These are phyloP conservation scores for Phoma sp. DNA, from an alignment of 2,329 filamentous ascomycete species.

Conservation along the genomic window DNA sequence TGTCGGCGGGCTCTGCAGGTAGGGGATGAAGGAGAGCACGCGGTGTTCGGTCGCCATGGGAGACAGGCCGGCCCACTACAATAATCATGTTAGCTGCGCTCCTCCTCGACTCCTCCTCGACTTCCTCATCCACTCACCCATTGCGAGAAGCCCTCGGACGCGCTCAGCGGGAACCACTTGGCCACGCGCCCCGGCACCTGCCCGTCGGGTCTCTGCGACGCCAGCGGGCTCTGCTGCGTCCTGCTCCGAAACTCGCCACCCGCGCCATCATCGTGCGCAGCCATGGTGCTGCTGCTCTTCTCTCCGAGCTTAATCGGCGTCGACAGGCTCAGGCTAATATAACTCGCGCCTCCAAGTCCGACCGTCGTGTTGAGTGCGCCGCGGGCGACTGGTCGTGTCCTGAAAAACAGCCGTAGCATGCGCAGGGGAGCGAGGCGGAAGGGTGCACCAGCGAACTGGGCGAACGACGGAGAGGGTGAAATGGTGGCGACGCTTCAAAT, in stretches of 20 bases:
- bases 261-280: slow-evolving; percentile 30
- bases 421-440: too few relatives aligned
- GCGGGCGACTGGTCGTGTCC: slow-evolving; percentile 29
- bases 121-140: slow-evolving; percentile 82
- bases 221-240: slow-evolving; percentile 57
- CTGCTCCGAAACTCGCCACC: slow-evolving; percentile 29
- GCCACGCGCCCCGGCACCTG: slow-evolving; percentile 42
- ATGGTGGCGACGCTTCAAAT: slow-evolving; percentile 46
- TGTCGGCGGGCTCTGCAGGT: slow-evolving; percentile 75
- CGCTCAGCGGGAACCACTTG: slow-evolving; percentile 81
- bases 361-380: slow-evolving; percentile 34
- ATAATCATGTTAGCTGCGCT: not conserved
- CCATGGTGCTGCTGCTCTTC: slow-evolving; percentile 40
- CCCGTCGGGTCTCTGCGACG: slow-evolving; percentile 55
- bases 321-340: slow-evolving; percentile 38
- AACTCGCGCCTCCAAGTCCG: slow-evolving; percentile 43
- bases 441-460: too few relatives aligned
- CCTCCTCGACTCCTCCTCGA: too few relatives aligned
- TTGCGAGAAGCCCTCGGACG: slow-evolving; percentile 89
- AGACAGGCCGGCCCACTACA: slow-evolving; percentile 77
- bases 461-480: slow-evolving; percentile 32
- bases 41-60: slow-evolving; percentile 85
- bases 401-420: slow-evolving; percentile 40
- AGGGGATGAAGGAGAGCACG: slow-evolving; percentile 85
- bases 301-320: slow-evolving; percentile 39